Base-by-base conservation (phyloP, 2,329 filamentous ascomycete genomes). In the Ophiocordyceps camponoti-leonardi region DNA sequence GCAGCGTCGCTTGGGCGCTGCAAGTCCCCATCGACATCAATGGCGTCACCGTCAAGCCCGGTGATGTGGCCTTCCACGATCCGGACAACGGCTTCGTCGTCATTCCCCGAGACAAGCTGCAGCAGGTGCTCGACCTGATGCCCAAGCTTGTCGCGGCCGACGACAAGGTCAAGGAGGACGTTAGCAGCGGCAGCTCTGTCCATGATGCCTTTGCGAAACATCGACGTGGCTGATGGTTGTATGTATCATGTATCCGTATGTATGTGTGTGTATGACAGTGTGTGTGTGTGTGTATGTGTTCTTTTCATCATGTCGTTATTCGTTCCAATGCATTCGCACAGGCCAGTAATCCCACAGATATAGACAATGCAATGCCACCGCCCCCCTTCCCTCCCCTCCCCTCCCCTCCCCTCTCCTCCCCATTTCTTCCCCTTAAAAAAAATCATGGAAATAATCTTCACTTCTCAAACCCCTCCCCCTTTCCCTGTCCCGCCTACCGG, bases 1-100 rank as follows among this genome's bases (percentile, higher is more conserved):
- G 74, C 54, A 69, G 72, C 23, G 72, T 69, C 50, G 68, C 76
- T 42, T 75, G 76, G 59, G 72, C 72, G 2, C 61, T 69, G 23
- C 61, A 71, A 52, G 62, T 69, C 16, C 60, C 67, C 28, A 52
- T 72, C 18, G 51, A 63, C 18, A 61, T 72, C 42, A 61, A 67
- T 41, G 67, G 66, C 39, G 63, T 65, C 40, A 48, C 59, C 33
- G 58, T 72, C 43, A 57, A 51, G 18, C 68, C 63, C 58, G 79
- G 81, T 8, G 83, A 87, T 58, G 68, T 86, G 35, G 67, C 84
- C 42, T 79, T 85, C 60, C 73, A 76, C 46, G 83, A 87, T 57
- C 71, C 76, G 5, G 63, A 66, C n/a, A 82, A 85, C 50, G 83
- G 80, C 0, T 73, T 82, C 1, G 81, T 84, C 13, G 69, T 75